These are phyloP conservation scores for Rhododendron ferrugineum DNA, from an alignment of 148 eudicot genomes.

Conservation along the genomic window DNA sequence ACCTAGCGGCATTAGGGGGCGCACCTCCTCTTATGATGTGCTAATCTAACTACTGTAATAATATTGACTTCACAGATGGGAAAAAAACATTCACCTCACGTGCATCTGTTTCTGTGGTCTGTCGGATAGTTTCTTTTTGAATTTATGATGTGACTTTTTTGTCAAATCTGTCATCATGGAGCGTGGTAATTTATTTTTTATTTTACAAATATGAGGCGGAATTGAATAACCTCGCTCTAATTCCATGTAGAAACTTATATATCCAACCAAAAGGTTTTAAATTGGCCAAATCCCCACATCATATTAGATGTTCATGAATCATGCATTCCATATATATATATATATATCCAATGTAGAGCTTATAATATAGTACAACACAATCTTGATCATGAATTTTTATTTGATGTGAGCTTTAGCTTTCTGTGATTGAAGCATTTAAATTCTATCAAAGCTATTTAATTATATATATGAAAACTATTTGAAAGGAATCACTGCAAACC, in stretches of 20 bases:
- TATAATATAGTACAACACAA: neutral
- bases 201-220: neutral
- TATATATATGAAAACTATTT: neutral
- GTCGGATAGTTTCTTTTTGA: too few relatives aligned
- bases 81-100: too few relatives aligned
- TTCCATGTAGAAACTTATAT: too few relatives aligned
- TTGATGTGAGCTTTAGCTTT: neutral
- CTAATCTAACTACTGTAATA: too few relatives aligned
- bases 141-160: too few relatives aligned
- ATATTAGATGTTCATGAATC: neutral
- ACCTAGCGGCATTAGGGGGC: too few relatives aligned
- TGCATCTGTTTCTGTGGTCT: too few relatives aligned
- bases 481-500: slow-evolving; percentile 3
- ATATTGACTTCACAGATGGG: too few relatives aligned
- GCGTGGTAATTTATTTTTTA: too few relatives aligned
- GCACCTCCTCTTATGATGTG: too few relatives aligned
- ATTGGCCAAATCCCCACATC: too few relatives aligned
- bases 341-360: neutral
- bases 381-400: neutral
- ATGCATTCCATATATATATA: neutral
- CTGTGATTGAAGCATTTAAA: slow-evolving; percentile 3
- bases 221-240: neutral
- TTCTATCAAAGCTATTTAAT: neutral
- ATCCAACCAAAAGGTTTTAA: neutral
- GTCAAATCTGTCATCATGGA: too few relatives aligned